Conservation (phyloP, 163 green algal species). For the Picocystis sp. region DNA sequence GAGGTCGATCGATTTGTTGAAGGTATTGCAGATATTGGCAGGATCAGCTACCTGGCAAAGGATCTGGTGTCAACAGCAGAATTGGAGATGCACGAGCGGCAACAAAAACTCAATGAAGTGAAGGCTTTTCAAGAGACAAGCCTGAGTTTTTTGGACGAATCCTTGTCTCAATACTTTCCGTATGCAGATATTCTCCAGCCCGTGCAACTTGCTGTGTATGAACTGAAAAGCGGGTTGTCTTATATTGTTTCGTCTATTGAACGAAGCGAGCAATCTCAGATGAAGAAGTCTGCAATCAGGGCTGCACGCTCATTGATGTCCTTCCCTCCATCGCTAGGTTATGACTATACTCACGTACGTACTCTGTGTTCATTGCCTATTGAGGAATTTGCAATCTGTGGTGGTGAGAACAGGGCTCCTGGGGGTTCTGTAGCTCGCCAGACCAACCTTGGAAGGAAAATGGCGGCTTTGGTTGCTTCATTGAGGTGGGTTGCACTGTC, state of each 20-base stretch:
- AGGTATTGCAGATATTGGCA: slow-evolving; percentile 19
- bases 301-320: no score
- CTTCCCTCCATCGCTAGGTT: no score
- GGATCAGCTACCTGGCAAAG: slow-evolving; percentile 17
- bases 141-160: slow-evolving; percentile 23
- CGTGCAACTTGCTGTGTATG: slow-evolving; percentile 50
- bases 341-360: no score
- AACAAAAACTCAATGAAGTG: not conserved
- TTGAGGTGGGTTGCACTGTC: no score
- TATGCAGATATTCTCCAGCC: slow-evolving; percentile 75
- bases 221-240: slow-evolving; percentile 51
- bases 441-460: no score
- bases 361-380: no score
- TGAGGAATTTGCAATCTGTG: no score
- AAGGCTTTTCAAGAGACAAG: slow-evolving; percentile 14
- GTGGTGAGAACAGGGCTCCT: no score
- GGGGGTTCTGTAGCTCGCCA: no score
- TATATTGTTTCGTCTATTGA: slow-evolving; percentile 21
- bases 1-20: slow-evolving; percentile 35
- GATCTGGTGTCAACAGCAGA: slow-evolving; percentile 1
- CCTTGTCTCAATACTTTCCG: slow-evolving; percentile 25
- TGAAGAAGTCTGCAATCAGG: no score
- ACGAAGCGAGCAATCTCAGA: no score
- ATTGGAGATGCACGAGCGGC: not conserved
- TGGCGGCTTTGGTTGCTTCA: no score